Conservation (phyloP, 2,329 filamentous ascomycete genomes). For the Parastagonospora nodorum region DNA sequence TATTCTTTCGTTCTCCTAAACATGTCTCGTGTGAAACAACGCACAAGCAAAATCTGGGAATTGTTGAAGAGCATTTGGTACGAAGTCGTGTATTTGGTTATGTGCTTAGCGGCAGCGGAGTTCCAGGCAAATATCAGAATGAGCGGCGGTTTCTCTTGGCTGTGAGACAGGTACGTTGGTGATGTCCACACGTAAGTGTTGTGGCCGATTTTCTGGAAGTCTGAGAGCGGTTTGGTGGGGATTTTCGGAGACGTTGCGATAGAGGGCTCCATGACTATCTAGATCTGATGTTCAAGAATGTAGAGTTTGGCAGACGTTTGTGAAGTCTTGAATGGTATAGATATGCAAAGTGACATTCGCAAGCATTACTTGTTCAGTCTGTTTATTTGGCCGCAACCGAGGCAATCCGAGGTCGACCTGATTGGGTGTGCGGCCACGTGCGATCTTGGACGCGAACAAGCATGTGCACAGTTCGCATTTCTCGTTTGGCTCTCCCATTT, state of each 20-base stretch:
- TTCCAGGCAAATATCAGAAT: conserved; percentile 45
- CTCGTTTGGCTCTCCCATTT: too few species aligned
- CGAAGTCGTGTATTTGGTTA: conserved; percentile 43
- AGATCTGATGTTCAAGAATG: neutral
- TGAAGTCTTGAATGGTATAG: too few species aligned
- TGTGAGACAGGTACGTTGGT: conserved; percentile 11
- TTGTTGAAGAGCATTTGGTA: conserved; percentile 40
- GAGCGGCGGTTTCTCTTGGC: conserved; percentile 21
- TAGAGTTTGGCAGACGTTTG: too few species aligned
- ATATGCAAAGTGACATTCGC: too few species aligned
- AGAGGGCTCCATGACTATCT: conserved; percentile 10
- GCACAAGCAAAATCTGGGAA: conserved; percentile 38
- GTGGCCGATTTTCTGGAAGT: conserved; percentile 40
- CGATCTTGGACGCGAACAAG: too few species aligned
- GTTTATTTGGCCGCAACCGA: too few species aligned
- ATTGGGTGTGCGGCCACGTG: too few species aligned
- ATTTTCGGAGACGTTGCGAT: conserved; percentile 5
- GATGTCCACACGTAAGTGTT: conserved; percentile 42
- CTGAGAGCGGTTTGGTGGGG: conserved; percentile 27
- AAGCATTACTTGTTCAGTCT: too few species aligned
- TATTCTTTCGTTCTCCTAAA: conserved; percentile 28
- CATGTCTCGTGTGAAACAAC: conserved; percentile 36
- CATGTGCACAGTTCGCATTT: too few species aligned
- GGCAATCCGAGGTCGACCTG: too few species aligned
- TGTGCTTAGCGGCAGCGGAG: conserved; percentile 41